Evolutionary conservation across 306 rosid species (phyloP).

Genomic region (Vigna angularis): DNA sequence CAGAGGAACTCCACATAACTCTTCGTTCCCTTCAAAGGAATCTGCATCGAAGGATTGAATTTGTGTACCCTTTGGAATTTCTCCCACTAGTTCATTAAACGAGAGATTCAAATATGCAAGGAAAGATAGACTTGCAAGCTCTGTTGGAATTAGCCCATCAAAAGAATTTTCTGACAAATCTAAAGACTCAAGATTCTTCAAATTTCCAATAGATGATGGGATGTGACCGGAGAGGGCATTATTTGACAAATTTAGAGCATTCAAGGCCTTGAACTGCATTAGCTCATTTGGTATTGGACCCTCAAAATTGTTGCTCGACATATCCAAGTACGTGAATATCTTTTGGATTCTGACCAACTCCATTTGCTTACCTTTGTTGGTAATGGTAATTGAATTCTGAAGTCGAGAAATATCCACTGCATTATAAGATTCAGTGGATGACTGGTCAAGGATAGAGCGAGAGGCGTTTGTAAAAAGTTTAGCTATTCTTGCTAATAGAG

Average conservation of each 20-base stretch:
- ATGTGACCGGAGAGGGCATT: slow-evolving; percentile 44
- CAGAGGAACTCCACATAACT: slow-evolving; percentile 48
- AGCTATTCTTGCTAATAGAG: neutral
- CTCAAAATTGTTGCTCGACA: slow-evolving; percentile 47
- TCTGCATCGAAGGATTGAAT: slow-evolving; percentile 41
- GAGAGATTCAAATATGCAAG: slow-evolving; percentile 49
- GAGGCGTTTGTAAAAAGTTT: neutral
- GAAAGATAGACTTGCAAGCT: slow-evolving; percentile 39
- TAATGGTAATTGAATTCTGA: slow-evolving; percentile 39
- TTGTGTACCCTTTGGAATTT: slow-evolving; percentile 49
- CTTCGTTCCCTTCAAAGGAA: slow-evolving; percentile 49
- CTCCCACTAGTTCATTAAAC: slow-evolving; percentile 42
- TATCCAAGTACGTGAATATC: slow-evolving; percentile 41
- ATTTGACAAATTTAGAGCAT: slow-evolving; percentile 48
- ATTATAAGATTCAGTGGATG: neutral
- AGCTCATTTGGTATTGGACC: slow-evolving; percentile 52
- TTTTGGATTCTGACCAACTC: slow-evolving; percentile 41
- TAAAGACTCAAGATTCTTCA: slow-evolving; percentile 51
- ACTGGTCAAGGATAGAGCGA: slow-evolving; percentile 4
- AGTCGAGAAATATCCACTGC: slow-evolving; percentile 22
- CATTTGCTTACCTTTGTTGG: slow-evolving; percentile 37
- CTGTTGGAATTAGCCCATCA: slow-evolving; percentile 40
- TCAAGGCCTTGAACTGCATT: slow-evolving; percentile 30
- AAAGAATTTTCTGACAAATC: slow-evolving; percentile 51
- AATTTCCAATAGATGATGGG: slow-evolving; percentile 40